Evolutionary conservation across 805 yeast genomes (phyloP).

Genomic region (Kodamaea laetipori): DNA sequence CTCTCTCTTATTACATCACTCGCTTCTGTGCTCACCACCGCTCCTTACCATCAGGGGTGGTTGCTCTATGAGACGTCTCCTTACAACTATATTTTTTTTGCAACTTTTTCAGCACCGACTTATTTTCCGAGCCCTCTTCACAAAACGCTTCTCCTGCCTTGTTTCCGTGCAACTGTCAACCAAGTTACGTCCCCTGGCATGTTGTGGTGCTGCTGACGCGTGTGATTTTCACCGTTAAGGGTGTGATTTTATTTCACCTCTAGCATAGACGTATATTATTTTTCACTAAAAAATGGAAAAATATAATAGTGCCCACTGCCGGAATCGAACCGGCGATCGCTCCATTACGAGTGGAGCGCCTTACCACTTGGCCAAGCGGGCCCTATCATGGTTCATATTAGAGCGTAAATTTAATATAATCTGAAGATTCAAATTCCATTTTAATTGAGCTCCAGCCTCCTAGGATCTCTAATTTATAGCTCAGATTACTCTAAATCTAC

Average conservation of each 20-base stretch:
- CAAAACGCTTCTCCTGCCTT: not conserved
- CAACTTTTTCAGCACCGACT: too few relatives aligned
- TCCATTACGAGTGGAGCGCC: conserved; percentile 58
- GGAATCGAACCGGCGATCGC: conserved; percentile 58
- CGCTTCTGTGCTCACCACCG: not conserved
- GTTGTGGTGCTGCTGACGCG: not conserved
- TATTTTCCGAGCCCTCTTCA: not conserved
- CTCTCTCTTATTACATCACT: too few relatives aligned
- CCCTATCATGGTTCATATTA: conserved; percentile 17
- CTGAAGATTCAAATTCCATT: too few relatives aligned
- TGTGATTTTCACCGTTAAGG: too few relatives aligned
- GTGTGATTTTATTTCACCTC: too few relatives aligned
- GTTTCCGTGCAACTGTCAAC: not conserved
- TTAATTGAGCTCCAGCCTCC: too few relatives aligned
- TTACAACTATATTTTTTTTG: not conserved
- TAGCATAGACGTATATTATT: too few relatives aligned
- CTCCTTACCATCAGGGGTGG: not conserved
- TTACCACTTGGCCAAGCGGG: conserved; percentile 58
- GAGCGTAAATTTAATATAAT: too few relatives aligned
- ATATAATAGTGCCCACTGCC: conserved; percentile 45
- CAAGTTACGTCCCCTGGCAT: not conserved
- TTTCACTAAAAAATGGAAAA: conserved; percentile 14
- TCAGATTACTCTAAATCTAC: too few relatives aligned
- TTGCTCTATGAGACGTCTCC: not conserved
- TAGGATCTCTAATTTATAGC: too few relatives aligned